These are phyloP conservation scores for Lithospermum erythrorhizon DNA, from an alignment of 257 asterid genomes.

Conservation along the genomic window DNA sequence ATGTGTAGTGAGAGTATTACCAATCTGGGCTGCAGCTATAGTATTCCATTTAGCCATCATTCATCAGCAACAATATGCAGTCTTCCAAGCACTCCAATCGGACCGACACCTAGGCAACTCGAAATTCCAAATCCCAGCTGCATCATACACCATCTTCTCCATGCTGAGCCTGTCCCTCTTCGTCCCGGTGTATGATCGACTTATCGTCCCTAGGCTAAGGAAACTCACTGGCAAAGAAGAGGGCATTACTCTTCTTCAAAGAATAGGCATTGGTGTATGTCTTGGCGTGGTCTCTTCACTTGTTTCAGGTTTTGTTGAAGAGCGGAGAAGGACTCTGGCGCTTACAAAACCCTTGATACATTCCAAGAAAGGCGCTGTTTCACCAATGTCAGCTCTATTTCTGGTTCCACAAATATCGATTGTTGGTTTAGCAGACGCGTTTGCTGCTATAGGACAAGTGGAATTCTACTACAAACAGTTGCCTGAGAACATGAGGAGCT, in stretches of 20 bases:
- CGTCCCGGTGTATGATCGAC: conserved; percentile 53
- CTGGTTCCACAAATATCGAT: conserved; percentile 20
- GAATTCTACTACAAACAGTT: conserved; percentile 26
- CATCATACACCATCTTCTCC: conserved; percentile 51
- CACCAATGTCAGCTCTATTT: conserved; percentile 21
- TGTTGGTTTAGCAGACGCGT: conserved; percentile 21
- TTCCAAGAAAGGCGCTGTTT: conserved; percentile 12
- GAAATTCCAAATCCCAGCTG: conserved; percentile 52
- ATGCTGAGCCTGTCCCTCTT: conserved; percentile 50
- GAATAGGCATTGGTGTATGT: conserved; percentile 55
- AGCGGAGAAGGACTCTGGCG: conserved; percentile 10
- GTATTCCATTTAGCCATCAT: conserved; percentile 35
- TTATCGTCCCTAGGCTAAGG: conserved; percentile 31
- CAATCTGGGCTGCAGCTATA: conserved; percentile 49
- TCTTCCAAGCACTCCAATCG: conserved; percentile 71
- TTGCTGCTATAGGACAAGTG: conserved; percentile 18
- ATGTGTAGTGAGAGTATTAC: conserved; percentile 50
- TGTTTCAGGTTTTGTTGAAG: conserved; percentile 14
- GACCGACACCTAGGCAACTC: conserved; percentile 42
- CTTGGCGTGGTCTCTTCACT: background rate
- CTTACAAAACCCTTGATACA: conserved; percentile 14
- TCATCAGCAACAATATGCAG: conserved; percentile 48
- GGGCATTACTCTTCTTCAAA: conserved; percentile 59
- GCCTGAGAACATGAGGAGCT: conserved; percentile 29
- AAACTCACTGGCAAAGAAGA: conserved; percentile 30